phyloP scores from a whole-genome alignment of 805 yeast species.

The Grigorovia yakushimaensis region DNA sequence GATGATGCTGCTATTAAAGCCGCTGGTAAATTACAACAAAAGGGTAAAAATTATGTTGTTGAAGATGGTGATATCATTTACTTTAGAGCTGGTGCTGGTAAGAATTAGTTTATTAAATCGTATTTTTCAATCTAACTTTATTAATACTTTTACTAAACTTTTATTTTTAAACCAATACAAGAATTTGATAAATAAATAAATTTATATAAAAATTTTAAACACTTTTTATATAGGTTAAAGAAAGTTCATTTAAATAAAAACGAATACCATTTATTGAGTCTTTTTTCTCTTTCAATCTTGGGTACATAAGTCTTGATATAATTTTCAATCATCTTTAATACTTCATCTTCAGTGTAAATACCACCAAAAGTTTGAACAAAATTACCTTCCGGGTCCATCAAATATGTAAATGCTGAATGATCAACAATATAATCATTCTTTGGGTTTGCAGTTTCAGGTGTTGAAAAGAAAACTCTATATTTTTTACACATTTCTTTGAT shows the following conservation, averaged over 20 bases:
- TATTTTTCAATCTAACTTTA: background rate
- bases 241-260: slow-evolving; percentile 20
- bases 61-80: slow-evolving; percentile 91
- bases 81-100: slow-evolving; percentile 92
- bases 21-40: slow-evolving; percentile 79
- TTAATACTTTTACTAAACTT: background rate
- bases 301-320: slow-evolving; percentile 76
- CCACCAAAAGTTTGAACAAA: slow-evolving; percentile 92
- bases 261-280: slow-evolving; percentile 49
- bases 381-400: slow-evolving; percentile 95
- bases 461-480: slow-evolving; percentile 91
- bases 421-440: slow-evolving; percentile 95
- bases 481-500: slow-evolving; percentile 77
- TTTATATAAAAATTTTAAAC: background rate
- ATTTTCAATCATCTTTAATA: slow-evolving; percentile 63
- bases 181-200: background rate
- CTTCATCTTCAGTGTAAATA: slow-evolving; percentile 70
- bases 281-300: slow-evolving; percentile 53
- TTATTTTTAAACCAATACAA: background rate
- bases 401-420: slow-evolving; percentile 90
- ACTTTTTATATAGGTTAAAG: background rate
- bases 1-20: slow-evolving; percentile 80
- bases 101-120: slow-evolving; percentile 35
- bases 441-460: slow-evolving; percentile 84
- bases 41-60: slow-evolving; percentile 91